Percentiles rank a stretch among this genome's conserved stretches.
phyloP scores from a whole-genome alignment of 1,139 yeast genomes.

The Yarrowia galli region DNA sequence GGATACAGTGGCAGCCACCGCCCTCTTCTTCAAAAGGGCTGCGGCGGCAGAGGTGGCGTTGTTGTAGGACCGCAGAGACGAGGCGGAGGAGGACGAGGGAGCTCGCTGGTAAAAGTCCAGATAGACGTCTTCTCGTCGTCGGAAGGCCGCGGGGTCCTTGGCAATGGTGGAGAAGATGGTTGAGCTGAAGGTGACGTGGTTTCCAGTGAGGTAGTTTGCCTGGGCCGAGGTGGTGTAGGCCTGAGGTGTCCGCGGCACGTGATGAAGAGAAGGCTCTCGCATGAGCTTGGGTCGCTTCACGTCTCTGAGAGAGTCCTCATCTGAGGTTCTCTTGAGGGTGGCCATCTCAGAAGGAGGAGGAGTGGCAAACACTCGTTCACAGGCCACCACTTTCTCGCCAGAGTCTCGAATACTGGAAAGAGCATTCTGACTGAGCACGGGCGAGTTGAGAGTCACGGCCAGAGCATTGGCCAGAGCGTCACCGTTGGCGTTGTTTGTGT shows the following conservation, averaged over 20 bases:
- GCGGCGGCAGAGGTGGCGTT: conserved; percentile 36
- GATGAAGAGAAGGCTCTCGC: conserved; percentile 36
- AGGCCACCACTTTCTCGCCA: conserved; percentile 17
- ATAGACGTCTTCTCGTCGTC: conserved; percentile 34
- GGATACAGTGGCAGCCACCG: conserved; percentile 2
- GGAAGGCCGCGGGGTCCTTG: conserved; percentile 29
- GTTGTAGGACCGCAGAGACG: conserved; percentile 37
- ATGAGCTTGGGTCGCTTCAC: conserved; percentile 39
- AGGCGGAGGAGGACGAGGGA: conserved; percentile 2
- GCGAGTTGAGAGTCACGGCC: conserved; percentile 39
- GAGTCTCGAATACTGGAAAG: conserved; percentile 37
- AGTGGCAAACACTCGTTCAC: conserved; percentile 31
- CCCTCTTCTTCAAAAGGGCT: conserved; percentile 27
- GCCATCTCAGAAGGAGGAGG: conserved; percentile 32
- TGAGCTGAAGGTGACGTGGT: conserved; percentile 25
- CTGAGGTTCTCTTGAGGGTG: too few species aligned
- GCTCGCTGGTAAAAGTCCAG: conserved; percentile 36
- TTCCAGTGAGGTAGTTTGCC: conserved; percentile 6
- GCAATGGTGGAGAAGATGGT: conserved; percentile 35
- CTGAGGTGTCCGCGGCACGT: conserved; percentile 33
- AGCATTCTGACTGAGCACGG: conserved; percentile 32
- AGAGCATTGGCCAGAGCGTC: conserved; percentile 36
- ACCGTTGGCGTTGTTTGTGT: conserved; percentile 3
- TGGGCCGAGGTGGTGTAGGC: conserved; percentile 26
- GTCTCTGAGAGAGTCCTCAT: conserved; percentile 19